Percentiles rank a stretch among this genome's conserved stretches.
Evolutionary conservation across 176 grass and related monocot genomes (phyloP).

Genomic region (Raddia distichophylla): DNA sequence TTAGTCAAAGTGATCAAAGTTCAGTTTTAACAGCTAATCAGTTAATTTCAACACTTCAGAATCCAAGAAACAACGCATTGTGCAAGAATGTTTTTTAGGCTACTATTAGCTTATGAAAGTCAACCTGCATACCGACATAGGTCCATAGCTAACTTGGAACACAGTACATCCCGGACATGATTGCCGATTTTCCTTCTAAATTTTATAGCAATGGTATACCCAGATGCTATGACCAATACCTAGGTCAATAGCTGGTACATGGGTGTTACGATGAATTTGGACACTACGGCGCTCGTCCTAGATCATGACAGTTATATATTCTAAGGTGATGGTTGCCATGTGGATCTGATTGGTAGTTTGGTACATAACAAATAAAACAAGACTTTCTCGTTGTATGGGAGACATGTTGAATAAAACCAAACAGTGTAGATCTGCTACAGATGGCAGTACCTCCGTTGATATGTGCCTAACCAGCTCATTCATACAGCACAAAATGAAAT

Average conservation of each 20-base stretch:
- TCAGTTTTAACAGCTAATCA: too few species aligned
- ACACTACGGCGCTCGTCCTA: background rate
- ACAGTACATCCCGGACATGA: background rate
- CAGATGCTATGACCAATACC: background rate
- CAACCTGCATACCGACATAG: background rate
- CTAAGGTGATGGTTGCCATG: background rate
- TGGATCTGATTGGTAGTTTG: background rate
- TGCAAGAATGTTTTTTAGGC: background rate
- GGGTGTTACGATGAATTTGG: background rate
- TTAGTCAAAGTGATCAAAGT: too few species aligned
- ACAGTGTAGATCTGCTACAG: background rate
- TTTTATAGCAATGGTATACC: slow-evolving; percentile 12
- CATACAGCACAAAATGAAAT: background rate
- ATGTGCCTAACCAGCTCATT: background rate
- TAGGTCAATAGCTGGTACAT: background rate
- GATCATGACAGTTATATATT: background rate
- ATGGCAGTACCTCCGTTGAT: background rate
- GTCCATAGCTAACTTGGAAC: slow-evolving; percentile 17
- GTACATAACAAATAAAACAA: slow-evolving; percentile 2
- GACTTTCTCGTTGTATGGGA: background rate
- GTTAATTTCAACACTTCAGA: background rate
- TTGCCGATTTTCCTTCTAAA: background rate
- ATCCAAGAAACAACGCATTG: slow-evolving; percentile 12
- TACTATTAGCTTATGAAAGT: slow-evolving; percentile 9
- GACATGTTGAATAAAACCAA: background rate